Evolutionary conservation across 129 eudicot species (phyloP), one percentile per base, ranked within the genome.

Genomic region (Centella asiatica): DNA sequence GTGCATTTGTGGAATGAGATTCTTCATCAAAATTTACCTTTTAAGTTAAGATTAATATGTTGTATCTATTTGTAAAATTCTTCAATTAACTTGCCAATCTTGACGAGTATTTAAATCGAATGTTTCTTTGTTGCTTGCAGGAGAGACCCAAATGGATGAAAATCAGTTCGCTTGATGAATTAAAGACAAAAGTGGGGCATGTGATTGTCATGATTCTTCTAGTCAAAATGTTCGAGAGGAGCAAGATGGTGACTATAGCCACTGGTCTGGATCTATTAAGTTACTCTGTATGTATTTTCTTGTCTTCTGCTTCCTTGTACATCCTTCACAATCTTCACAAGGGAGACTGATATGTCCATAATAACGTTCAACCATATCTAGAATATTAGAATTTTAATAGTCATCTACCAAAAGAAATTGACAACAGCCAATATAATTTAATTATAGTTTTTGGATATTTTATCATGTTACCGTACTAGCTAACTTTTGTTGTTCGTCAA

Each of bases 151-250:
- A 74, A 73, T 92, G 99, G 99, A 92, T 92, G 99, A 92, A 87
- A 68, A 87, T 92, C 61, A 87, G 96, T 68, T 92, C 99, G 28
- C 92, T 92, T 3, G 95, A 92, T 37, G 99, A 87, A 67, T 52
- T 92, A 50, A 92, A 92, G 83, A 92, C 99, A 17, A 92, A 92
- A 65, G 95, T 92, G 18, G 99, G 99, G 33, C 99, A 92, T 69
- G 96, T 87, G 0, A 92, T 92, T n/a, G 98, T 92, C 29, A 92
- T 92, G 98, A 92, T 92, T 77, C 98, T 92, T 64, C 79, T 92
- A n/a, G 99, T 92, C 63, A 92, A 92, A 82, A 92, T 92, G 99
- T 92, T 92, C 47, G 99, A 92, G 71, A 87, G 95, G 83, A 92
- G 99, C 83, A 92, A 92, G 72, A 87, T 87, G 95, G 99, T 92